Conservation (phyloP, 2,329 filamentous ascomycete species). For the Proliferodiscus dingleyae region DNA sequence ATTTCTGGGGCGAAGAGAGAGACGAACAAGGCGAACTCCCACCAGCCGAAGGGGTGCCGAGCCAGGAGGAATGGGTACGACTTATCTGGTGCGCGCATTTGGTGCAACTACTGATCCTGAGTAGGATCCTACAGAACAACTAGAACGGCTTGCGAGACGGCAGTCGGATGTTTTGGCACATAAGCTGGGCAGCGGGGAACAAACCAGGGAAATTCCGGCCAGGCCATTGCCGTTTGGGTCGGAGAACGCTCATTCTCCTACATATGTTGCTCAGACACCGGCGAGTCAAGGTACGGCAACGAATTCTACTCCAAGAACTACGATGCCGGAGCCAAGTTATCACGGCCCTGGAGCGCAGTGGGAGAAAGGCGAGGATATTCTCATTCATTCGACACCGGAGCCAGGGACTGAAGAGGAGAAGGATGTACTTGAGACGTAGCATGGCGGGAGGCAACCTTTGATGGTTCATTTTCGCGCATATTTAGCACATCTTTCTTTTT, state of each 20-base stretch:
- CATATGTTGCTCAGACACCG: conserved; percentile 39
- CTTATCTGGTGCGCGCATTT: conserved; percentile 42
- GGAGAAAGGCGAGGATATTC: conserved; percentile 45
- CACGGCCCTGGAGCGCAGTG: conserved; percentile 45
- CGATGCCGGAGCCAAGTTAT: conserved; percentile 43
- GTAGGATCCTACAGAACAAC: conserved; percentile 66
- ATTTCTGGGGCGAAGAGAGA: conserved; percentile 55
- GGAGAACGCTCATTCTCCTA: conserved; percentile 41
- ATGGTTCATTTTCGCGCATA: too few relatives aligned
- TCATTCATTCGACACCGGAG: conserved; percentile 34
- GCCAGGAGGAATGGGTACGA: conserved; percentile 94
- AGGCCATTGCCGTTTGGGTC: conserved; percentile 50
- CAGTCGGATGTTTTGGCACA: conserved; percentile 59
- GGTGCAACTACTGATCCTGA: conserved; percentile 25
- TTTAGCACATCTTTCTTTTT: too few relatives aligned
- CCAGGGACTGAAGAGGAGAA: conserved; percentile 29
- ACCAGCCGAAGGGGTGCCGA: conserved; percentile 74
- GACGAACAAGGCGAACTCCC: conserved; percentile 59
- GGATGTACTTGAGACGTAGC: conserved; percentile 27
- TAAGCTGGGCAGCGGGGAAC: conserved; percentile 42
- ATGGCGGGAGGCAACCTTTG: too few relatives aligned
- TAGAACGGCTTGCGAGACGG: conserved; percentile 64
- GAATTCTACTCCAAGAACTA: conserved; percentile 16
- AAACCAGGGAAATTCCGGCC: conserved; percentile 40
- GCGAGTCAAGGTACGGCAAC: conserved; percentile 11